These are phyloP conservation scores for Parastagonospora avenae DNA, from an alignment of 2,329 filamentous ascomycete genomes.

Conservation along the genomic window DNA sequence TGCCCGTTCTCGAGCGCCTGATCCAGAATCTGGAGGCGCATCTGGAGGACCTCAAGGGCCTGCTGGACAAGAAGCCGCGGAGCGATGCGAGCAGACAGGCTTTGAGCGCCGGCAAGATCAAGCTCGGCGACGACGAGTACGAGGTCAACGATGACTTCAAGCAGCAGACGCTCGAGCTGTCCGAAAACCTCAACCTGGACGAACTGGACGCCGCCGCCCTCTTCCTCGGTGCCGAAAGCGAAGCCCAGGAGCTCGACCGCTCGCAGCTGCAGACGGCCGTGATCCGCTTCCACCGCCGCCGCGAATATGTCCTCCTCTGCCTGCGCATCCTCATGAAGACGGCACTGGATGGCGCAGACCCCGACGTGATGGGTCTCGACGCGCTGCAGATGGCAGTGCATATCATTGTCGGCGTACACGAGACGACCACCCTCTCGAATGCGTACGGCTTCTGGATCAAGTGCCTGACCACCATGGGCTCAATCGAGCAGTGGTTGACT, in stretches of 20 bases:
- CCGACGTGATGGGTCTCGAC: constrained; percentile 28
- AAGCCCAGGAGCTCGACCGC: constrained; percentile 71
- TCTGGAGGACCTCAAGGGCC: constrained; percentile 68
- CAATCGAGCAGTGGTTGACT: constrained; percentile 77
- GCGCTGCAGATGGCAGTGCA: constrained; percentile 34
- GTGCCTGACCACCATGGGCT: constrained; percentile 76
- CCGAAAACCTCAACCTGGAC: constrained; percentile 88
- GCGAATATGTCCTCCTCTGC: constrained; percentile 82
- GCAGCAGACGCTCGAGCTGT: constrained; percentile 77
- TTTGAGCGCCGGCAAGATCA: constrained; percentile 70
- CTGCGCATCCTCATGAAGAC: constrained; percentile 79
- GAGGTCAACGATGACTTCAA: constrained; percentile 85
- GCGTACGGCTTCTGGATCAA: constrained; percentile 71
- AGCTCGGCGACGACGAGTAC: constrained; percentile 74
- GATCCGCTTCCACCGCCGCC: constrained; percentile 85
- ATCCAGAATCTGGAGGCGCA: constrained; percentile 69
- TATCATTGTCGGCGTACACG: constrained; percentile 61
- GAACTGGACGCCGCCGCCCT: constrained; percentile 82
- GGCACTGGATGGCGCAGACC: constrained; percentile 54
- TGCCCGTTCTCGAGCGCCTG: constrained; percentile 72
- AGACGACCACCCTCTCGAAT: constrained; percentile 56
- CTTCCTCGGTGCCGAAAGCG: constrained; percentile 73
- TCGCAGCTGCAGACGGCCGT: constrained; percentile 78
- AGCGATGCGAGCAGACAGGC: constrained; percentile 75
- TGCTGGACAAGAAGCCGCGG: constrained; percentile 76